Evolutionary conservation across 2,329 filamentous ascomycete genomes (phyloP), one percentile per base, ranked within the genome.

Genomic region (Mariannaea elegans): DNA sequence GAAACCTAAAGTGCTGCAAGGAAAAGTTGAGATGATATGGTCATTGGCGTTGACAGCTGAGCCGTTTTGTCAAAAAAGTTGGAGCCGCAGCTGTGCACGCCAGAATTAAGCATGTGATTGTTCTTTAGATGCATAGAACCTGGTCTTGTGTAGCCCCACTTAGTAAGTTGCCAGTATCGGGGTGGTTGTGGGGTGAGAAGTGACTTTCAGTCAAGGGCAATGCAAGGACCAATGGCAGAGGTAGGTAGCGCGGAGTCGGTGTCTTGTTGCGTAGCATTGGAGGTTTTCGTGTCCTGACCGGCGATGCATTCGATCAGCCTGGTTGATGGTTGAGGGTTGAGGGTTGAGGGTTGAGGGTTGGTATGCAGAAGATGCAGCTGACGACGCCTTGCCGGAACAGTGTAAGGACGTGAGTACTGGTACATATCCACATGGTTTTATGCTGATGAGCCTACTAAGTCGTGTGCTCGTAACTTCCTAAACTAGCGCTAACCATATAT

Each of bases 61-160:
- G 56, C 45, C 50, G 50, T 21, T 46, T 27, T 51, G 55, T 48
- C 27, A 7, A 38, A 21, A 41, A 23, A 42, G 23, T 34, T 54
- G 21, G 42, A 24, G 39, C 39, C 50, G 51, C 51, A 54, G 51
- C 51, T 23, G n/a, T n/a, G n/a, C 44, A 42, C 52, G 50, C 62
- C 49, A 56, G 41, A 62, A 42, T 16, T 21, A 70, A 69, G 67
- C 67, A 70, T 70, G 67, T 70, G 67, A 70, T 67, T 62, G 57
- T 67, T 51, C 63, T 39, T 51, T 69, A 70, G 59, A 56, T 67
- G 67, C 65, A 67, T 68, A 66, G 38, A 32, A 39, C 55, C 54
- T 48, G 52, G 39, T 61, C 59, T 47, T 41, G 45, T 55, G 52
- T 47, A 42, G 41, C 39, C 29, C 44, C 44, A 61, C 63, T 52